phyloP scores from a whole-genome alignment of 208 protist species.

The Leishmania turanica region DNA sequence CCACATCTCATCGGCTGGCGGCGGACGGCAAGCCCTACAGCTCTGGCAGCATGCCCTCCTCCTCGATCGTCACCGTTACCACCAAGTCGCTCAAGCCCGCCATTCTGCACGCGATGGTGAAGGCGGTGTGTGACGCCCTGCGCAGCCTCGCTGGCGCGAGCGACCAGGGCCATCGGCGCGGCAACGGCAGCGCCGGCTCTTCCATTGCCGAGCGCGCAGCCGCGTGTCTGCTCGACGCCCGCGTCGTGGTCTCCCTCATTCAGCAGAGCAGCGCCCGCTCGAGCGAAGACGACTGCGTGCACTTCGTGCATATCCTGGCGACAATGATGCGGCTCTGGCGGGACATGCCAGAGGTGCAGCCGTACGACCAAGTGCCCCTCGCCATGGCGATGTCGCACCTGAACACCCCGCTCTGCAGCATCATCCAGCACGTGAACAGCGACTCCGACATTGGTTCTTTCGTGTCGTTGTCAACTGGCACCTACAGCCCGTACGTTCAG shows the following conservation, averaged over 20 bases:
- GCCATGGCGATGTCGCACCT: conserved; percentile 74
- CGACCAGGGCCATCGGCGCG: not conserved
- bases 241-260: conserved; percentile 55
- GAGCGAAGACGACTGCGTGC: conserved; percentile 33
- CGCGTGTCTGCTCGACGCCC: conserved; percentile 53
- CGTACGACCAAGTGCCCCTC: conserved; percentile 66
- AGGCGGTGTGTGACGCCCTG: conserved; percentile 28
- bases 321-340: conserved; percentile 71
- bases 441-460: conserved; percentile 29
- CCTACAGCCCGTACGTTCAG: conserved; percentile 73
- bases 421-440: conserved; percentile 47
- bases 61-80: conserved; percentile 35
- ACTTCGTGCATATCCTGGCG: conserved; percentile 61
- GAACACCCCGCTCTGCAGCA: conserved; percentile 57
- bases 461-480: conserved; percentile 45
- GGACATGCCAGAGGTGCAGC: conserved; percentile 47
- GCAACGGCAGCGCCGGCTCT: not conserved
- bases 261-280: conserved; percentile 32
- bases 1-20: conserved; percentile 6
- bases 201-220: conserved; percentile 31
- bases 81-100: conserved; percentile 32
- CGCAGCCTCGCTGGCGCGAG: not conserved
- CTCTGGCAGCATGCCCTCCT: conserved; percentile 4
- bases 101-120: conserved; percentile 33
- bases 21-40: conserved; percentile 8